phyloP scores from a whole-genome alignment of 768 basidiomycete species.

The Lyophyllum semitale region DNA sequence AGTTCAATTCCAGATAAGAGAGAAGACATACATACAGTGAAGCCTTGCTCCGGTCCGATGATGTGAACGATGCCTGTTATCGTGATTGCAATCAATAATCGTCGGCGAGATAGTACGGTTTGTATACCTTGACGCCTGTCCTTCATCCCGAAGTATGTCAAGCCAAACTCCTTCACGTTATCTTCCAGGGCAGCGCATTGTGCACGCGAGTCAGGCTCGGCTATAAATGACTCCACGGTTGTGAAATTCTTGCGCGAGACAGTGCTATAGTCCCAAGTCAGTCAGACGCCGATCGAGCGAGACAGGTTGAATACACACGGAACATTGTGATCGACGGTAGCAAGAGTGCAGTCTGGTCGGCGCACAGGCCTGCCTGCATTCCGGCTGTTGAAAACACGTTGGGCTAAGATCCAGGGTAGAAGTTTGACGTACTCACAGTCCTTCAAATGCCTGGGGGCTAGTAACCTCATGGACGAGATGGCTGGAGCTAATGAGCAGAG shows the following conservation, averaged over 20 bases:
- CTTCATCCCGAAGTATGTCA: constrained; percentile 90
- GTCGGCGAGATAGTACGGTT: neutral
- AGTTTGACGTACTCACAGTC: constrained; percentile 52
- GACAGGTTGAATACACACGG: constrained; percentile 54
- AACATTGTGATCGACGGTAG: constrained; percentile 87
- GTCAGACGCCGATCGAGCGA: neutral
- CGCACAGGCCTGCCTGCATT: constrained; percentile 78
- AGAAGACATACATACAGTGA: constrained; percentile 55
- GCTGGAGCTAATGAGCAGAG: constrained; percentile 25
- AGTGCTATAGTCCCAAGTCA: constrained; percentile 49
- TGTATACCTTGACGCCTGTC: constrained; percentile 80
- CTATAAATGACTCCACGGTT: constrained; percentile 71
- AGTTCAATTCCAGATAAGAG: neutral
- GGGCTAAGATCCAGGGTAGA: constrained; percentile 6
- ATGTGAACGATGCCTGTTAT: constrained; percentile 77
- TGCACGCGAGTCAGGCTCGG: constrained; percentile 82
- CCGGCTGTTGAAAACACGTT: constrained; percentile 42
- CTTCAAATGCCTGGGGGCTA: constrained; percentile 92
- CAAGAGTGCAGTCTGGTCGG: constrained; percentile 85
- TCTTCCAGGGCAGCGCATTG: constrained; percentile 85
- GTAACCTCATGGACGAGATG: constrained; percentile 89
- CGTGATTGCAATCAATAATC: constrained; percentile 6
- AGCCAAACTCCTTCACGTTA: constrained; percentile 88
- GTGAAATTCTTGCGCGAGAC: constrained; percentile 75
- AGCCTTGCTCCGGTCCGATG: constrained; percentile 93